These are phyloP conservation scores for Dinochytrium kinnereticum DNA, from an alignment of 371 early-diverging fungal species.

Conservation along the genomic window DNA sequence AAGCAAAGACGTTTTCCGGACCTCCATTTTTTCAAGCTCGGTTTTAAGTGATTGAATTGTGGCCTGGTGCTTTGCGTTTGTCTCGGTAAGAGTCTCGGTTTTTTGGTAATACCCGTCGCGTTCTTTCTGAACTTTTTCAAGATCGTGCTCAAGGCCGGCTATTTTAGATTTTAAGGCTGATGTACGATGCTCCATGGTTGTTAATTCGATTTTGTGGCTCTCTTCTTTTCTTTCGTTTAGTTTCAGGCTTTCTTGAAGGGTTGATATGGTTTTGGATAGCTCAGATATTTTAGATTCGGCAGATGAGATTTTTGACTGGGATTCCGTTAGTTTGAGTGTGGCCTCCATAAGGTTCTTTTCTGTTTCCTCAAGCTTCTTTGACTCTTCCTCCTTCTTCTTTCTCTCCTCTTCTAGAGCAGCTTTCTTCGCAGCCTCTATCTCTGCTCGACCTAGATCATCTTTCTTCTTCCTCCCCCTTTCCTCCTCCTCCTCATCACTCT, in stretches of 20 bases:
- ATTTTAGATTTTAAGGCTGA: conserved; percentile 25
- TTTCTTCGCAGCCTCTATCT: conserved; percentile 8
- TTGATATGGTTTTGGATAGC: neutral
- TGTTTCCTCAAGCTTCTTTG: conserved; percentile 17
- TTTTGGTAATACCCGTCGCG: conserved; percentile 16
- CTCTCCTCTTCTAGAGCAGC: neutral
- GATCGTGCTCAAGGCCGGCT: conserved; percentile 32
- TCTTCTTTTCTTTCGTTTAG: neutral
- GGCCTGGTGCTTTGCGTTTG: neutral
- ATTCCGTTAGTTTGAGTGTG: conserved; percentile 4
- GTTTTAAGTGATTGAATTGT: conserved; percentile 13
- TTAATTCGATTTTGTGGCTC: conserved; percentile 7
- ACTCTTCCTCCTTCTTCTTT: conserved; percentile 26
- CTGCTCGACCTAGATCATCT: conserved; percentile 20
- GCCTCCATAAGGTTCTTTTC: conserved; percentile 19
- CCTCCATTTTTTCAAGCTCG: conserved; percentile 18
- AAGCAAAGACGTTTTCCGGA: conserved; percentile 2
- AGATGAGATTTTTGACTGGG: conserved; percentile 14
- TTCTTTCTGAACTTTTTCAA: conserved; percentile 21
- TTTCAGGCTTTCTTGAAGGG: neutral
- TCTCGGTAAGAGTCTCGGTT: neutral
- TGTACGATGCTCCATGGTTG: conserved; percentile 14
- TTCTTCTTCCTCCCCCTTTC: neutral
- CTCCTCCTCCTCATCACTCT: conserved; percentile 40
- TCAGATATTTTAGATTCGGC: conserved; percentile 18